Evolutionary conservation across 1,284 basidiomycete genomes (phyloP), one percentile per base, ranked within the genome.

Genomic region (Papiliotrema fonsecae): DNA sequence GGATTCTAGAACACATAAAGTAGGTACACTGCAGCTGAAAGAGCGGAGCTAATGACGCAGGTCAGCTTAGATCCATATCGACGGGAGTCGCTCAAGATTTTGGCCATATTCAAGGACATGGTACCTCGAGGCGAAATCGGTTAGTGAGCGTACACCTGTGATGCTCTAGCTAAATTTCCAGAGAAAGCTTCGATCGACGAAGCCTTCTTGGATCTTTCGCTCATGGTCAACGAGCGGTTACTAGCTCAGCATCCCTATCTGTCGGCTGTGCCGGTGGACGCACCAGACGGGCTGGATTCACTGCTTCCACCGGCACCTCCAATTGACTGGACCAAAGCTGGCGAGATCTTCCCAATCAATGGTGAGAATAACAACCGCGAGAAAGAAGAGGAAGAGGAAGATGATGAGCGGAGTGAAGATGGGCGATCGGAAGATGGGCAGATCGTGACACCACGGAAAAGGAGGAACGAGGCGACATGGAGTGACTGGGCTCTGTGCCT

Each of bases 21-120:
- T 90, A 49, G n/a, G 75, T 51, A 46, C 11, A 14, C 21, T 13
- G 13, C 10, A 41, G 39, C 39, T 41, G 18, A 21, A 11, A 26
- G 26, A 14, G 40, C 26, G 16, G 10, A 27, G 5, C 37, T 40
- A 18, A 45, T 58, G 2, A 42, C 50, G 59, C 14, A 90, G 88
- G 88, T 97, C 36, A 96, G 91, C 18, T 78, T 99, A 41, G 96
- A 99, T 69, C 83, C 88, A 51, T 98, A 98, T 70, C 79, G 94
- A 16, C 79, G 87, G 45, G 94, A 98, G 74, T 90, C 87, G 60
- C 77, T 81, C 54, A 97, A 93, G 74, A 87, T 97, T 55, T 80
- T 93, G n/a, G 79, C 80, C 9, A 77, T 89, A 59, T 93, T 97
- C 70, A 86, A 86, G 61, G 84, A 88, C 50, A 78, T 81, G 47